Evolutionary conservation across 78 protist species (phyloP), one percentile per base, ranked within the genome.

Genomic region (Dictyostelium capitatum): DNA sequence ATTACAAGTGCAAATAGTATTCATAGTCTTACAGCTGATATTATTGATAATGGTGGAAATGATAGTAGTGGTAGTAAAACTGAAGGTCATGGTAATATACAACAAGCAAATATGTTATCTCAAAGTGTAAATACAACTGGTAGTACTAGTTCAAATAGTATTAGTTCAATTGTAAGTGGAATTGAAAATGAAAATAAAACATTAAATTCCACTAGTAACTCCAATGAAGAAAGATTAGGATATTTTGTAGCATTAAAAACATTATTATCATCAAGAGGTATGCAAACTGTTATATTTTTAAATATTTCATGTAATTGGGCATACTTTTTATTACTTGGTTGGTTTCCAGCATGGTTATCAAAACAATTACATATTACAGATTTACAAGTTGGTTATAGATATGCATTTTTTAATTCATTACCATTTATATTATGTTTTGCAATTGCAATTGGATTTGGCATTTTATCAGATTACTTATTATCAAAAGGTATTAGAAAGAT

Each of bases 341-440:
- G 93, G 93, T 77, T 48, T 17, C 93, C 93, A 77, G 65, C 93
- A 5, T 83, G 82, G 81, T 20, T 83, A 50, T 11, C 50, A 7
- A 53, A 37, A 30, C 62, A 41, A 20, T 20, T 57, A 15, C 74
- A 74, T 30, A 20, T 43, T 4, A 43, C 9, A 43, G 43, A 37
- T 37, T 37, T 37, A 37, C 43, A 37, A 37, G 51, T 37, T 51
- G 93, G 93, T 11, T 23, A 17, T 43, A 48, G 7, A 28, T 72
- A 77, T 47, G 57, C 93, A 1, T 77, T 75, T 54, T 77, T 64
- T 25, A 87, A 53, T 14, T 77, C 62, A 11, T 30, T 87, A 7
- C 93, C 93, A 28, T 87, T 75, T 65, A 51, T 77, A n/a, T 23
- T 74, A 28, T 46, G 79, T 8, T 77, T 87, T 53, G 15, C 23